Evolutionary conservation across 345 rosid genomes (phyloP).

Genomic region (Lagerstroemia speciosa): DNA sequence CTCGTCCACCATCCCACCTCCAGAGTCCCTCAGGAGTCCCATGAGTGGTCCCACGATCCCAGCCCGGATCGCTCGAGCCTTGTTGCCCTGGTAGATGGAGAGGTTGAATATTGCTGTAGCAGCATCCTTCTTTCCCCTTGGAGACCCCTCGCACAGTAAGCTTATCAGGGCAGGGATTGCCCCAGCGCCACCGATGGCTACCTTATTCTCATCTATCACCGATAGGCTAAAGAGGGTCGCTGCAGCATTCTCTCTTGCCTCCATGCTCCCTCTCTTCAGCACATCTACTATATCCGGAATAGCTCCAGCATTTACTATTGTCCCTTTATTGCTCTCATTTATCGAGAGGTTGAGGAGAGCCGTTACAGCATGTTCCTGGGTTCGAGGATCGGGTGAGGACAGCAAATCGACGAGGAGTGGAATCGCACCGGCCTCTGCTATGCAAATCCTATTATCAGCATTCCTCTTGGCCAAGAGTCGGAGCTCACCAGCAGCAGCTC

Average conservation of each 20-base stretch:
- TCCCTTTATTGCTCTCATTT: conserved; percentile 81
- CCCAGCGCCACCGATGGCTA: conserved; percentile 90
- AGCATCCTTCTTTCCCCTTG: conserved; percentile 93
- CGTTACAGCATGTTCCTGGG: conserved; percentile 95
- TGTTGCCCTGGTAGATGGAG: conserved; percentile 91
- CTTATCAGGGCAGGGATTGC: conserved; percentile 87
- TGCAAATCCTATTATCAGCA: conserved; percentile 87
- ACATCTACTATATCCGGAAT: conserved; percentile 90
- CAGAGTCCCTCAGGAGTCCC: conserved; percentile 71
- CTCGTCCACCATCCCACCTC: conserved; percentile 95
- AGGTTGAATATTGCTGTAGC: conserved; percentile 96
- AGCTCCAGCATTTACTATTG: conserved; percentile 90
- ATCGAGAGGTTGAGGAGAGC: conserved; percentile 96
- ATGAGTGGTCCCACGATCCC: conserved; percentile 78
- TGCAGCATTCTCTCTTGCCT: conserved; percentile 97
- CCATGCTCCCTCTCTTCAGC: conserved; percentile 83
- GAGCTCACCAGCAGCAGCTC: conserved; percentile 96
- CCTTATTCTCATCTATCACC: conserved; percentile 93
- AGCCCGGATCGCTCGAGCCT: conserved; percentile 86
- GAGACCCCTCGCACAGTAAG: conserved; percentile 78
- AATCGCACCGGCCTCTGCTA: conserved; percentile 91
- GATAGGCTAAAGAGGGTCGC: conserved; percentile 96
- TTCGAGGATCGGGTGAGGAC: conserved; percentile 70
- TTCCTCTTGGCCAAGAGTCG: conserved; percentile 90
- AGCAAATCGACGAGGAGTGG: conserved; percentile 82